These are phyloP conservation scores for Tetrahymena malaccensis DNA, from an alignment of 73 alveolate genomes.

Conservation along the genomic window DNA sequence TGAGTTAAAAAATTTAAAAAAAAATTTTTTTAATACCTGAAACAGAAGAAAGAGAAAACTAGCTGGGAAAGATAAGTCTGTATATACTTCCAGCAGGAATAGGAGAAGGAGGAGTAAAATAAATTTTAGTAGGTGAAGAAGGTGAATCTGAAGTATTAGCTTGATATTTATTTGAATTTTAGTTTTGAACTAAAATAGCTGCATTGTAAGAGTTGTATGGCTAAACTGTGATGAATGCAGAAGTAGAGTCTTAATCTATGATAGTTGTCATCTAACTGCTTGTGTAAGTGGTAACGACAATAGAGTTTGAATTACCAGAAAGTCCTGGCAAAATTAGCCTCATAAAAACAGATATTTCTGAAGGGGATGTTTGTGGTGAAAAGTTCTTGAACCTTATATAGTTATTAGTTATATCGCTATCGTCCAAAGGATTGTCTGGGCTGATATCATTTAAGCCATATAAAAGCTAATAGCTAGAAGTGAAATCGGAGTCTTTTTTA, in stretches of 20 bases:
- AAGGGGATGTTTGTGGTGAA: not conserved
- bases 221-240: not conserved
- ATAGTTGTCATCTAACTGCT: not conserved
- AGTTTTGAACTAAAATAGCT: not conserved
- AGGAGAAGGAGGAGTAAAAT: not conserved
- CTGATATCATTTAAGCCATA: not conserved
- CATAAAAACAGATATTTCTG: not conserved
- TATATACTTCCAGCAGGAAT: not conserved
- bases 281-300: not conserved
- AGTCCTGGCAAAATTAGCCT: not conserved
- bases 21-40: not conserved
- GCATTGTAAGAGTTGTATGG: not conserved
- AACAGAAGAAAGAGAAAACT: not conserved
- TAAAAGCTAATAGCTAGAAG: not conserved
- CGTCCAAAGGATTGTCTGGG: not conserved
- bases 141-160: not conserved
- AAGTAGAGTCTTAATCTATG: not conserved
- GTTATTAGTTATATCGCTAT: not conserved
- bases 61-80: not conserved
- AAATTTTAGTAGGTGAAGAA: not conserved
- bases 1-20: not conserved
- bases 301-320: not conserved
- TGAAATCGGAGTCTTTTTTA: not conserved
- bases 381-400: not conserved
- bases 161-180: not conserved